Evolutionary conservation across 2,329 filamentous ascomycete genomes (phyloP).

Genomic region (Alternaria consortialis): DNA sequence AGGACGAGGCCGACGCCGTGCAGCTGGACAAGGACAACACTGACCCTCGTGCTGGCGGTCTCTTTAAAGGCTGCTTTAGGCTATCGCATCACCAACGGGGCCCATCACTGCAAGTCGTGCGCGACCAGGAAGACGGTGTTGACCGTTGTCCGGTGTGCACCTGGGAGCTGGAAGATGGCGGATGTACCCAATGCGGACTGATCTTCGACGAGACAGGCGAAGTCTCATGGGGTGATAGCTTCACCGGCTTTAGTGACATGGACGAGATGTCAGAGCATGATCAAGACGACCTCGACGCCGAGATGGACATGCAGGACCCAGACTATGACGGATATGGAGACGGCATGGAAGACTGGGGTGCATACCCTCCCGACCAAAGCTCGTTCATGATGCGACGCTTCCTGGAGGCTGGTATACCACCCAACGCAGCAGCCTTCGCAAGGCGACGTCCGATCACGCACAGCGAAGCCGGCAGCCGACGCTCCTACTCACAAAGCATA

Average conservation of each 20-base stretch:
- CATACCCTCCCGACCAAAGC: constrained; percentile 40
- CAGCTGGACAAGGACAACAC: constrained; percentile 67
- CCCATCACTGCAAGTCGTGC: constrained; percentile 53
- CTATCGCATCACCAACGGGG: constrained; percentile 29
- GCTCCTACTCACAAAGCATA: constrained; percentile 53
- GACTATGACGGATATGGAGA: constrained; percentile 48
- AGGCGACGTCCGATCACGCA: constrained; percentile 50
- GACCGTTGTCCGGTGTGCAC: constrained; percentile 69
- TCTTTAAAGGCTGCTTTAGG: constrained; percentile 71
- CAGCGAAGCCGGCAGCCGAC: constrained; percentile 53
- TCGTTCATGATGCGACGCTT: constrained; percentile 49
- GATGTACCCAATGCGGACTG: constrained; percentile 63
- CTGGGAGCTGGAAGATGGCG: constrained; percentile 70
- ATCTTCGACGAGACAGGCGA: constrained; percentile 60
- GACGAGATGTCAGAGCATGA: constrained; percentile 54
- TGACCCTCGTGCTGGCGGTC: constrained; percentile 61
- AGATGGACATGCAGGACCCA: constrained; percentile 53
- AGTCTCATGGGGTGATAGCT: constrained; percentile 50
- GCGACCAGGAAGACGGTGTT: constrained; percentile 68
- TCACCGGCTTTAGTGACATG: constrained; percentile 57
- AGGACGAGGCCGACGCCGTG: constrained; percentile 67
- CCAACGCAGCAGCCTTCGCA: constrained; percentile 28
- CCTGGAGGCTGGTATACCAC: constrained; percentile 39
- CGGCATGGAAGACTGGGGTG: constrained; percentile 41
- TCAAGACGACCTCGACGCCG: constrained; percentile 52